Base-by-base conservation (phyloP, 2,329 filamentous ascomycete species). In the Scedosporium apiospermum region DNA sequence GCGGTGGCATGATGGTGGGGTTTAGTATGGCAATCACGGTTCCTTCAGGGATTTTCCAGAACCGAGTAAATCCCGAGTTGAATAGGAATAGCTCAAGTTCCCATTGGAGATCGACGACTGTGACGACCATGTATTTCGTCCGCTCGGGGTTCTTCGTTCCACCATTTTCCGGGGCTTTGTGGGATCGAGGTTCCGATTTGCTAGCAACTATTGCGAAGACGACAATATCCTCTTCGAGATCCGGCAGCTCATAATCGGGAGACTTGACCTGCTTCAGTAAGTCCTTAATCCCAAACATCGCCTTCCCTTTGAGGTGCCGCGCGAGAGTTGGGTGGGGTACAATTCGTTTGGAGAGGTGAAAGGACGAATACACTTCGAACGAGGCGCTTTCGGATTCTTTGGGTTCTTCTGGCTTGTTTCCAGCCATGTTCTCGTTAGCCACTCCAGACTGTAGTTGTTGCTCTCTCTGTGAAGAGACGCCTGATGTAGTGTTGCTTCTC, bases 81-180 rank as follows among this genome's bases (percentile, higher is more conserved):
- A 99, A 99, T 14, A 99, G 83, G 69, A 92, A 98, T 51, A 98
- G 82, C 66, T 98, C 93, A 12, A 99, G 74, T 68, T 96, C 91
- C 85, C 88, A 96, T 69, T 91, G 88, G 10, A 99, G 79, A 73
- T 99, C 93, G 0, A 90, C 91, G 2, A 99, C 80, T 1, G 86
- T 90, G 65, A 99, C 78, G 1, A 93, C 88, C 90, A 99, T 97
- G 77, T 96, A 99, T 73, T 96, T 97, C 59, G 88, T 88, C 21
- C 82, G 80, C 62, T 87, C 82, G 9, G 83, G 80, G 55, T 82
- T 74, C 65, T 79, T 77, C 34, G 73, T 76, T 5, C 78, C 34
- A 34, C 30, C 76, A 7, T 78, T 77, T 63, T 74, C 74, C 21
- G 71, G 76, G 3, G 78, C 74, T 66, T 82, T 81, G 70, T 88